Base-by-base conservation (phyloP, 495 filamentous ascomycete species). In the Aspergillus incahuasiensis region DNA sequence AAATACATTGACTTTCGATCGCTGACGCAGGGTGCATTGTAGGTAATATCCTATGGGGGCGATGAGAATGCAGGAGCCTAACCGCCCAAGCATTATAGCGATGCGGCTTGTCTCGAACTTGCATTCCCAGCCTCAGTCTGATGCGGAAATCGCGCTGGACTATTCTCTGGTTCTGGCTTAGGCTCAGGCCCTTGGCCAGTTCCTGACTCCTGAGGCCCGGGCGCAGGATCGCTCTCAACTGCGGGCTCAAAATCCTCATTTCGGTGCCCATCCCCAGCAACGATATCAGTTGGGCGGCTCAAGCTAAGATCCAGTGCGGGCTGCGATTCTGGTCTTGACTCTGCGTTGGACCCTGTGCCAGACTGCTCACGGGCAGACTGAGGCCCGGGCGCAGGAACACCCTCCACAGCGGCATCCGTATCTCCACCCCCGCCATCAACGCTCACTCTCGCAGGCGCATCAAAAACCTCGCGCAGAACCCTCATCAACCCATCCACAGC, bases 401-500 rank as follows among this genome's bases (percentile, higher is more conserved):
- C 9, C 32, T 35, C 32, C 32, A 35, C 32, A 15, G 12, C 32
- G 12, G 6, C 22, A 22, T 43, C 40, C 12, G 6, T 11, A 35
- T 12, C 32, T 11, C 12, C 32, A 46, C 11, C 43, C 13, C 11
- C 43, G 3, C n/a, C 38, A 18, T 8, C 15, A 15, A 15, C 3
- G 13, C 12, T 15, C 3, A n/a, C 38, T 9, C 12, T n/a, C 38
- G 21, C 24, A 5, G n/a, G n/a, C n/a, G n/a, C n/a, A n/a, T n/a
- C 7, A 43, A 55, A 57, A 45, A 52, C 21, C 55, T 52, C 40
- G 15, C 88, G 91, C 54, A 97, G 71, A 18, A 97, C 80, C 30
- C 75, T 78, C 78, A 92, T 83, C 13, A 97, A 78, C 11, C 86
- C 84, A 28, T 85, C 25, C 15, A 48, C 48, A 7, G 18, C 84